Base-by-base conservation (phyloP, 495 filamentous ascomycete species). In the Aspergillus coremiiformis region DNA sequence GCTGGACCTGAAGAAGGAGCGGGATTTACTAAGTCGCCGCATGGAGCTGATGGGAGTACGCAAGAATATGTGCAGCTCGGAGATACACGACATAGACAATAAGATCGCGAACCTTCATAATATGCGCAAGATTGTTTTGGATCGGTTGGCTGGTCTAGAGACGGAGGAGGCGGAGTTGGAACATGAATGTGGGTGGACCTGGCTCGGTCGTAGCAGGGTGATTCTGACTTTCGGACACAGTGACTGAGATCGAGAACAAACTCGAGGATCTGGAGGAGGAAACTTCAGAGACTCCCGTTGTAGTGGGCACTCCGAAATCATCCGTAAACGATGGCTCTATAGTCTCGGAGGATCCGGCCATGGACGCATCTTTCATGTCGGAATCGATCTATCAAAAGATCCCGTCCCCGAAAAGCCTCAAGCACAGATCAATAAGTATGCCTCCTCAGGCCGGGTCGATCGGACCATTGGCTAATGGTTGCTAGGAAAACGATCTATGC, bases 11-110 rank as follows among this genome's bases (percentile, higher is more conserved):
- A 87, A 84, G 68, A 87, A 84, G 57, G 88, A 95, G 58, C 85
- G 89, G 61, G 74, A 84, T 41, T 69, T 78, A 44, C 71, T 96
- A 66, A 84, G 81, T 64, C 88, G 90, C 60, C 80, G 88, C 42
- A 67, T 99, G 47, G 91, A 97, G 61, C 89, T 95, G 84, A 85
- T 96, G 71, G 76, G 84, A 10, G 79, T 99, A 35, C 81, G 94
- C 48, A 99, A 97, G 66, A 96, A 95, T 56, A 95, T 99, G 93
- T 90, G 90, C 63, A 92, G 89, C 59, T 82, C 87, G 51, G 93
- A 99, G 66, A 97, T 99, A 43, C 83, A 82, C 37, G 93, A 99
- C 64, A 95, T 99, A 45, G 93, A 99, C 65, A 90, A 84, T 69
- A 99, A 97, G 69, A 89, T 99, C 33, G 79, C 90, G 27, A 99